These are phyloP conservation scores for Geotrichum klebahnii DNA, from an alignment of 1,139 yeast genomes.

Conservation along the genomic window DNA sequence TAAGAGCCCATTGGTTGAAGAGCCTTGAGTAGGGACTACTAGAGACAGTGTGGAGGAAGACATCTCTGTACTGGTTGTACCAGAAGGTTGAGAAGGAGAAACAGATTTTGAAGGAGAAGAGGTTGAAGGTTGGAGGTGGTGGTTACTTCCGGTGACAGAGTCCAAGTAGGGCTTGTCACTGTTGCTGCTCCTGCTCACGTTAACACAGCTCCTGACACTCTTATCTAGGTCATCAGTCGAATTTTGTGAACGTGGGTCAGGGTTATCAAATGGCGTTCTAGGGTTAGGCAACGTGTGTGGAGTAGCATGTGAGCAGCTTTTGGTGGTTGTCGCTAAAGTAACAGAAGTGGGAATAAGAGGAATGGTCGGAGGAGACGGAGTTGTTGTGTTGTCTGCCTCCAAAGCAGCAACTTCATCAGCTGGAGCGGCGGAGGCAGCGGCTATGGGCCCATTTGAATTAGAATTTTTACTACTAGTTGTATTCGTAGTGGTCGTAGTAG, in stretches of 20 bases:
- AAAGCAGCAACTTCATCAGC: not conserved
- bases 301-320: not conserved
- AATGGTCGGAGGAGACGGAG: not conserved
- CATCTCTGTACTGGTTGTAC: not conserved
- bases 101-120: not conserved
- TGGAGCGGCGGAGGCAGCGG: no score
- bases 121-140: not conserved
- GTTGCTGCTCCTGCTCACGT: not conserved
- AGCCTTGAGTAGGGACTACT: not conserved
- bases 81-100: conserved; percentile 2
- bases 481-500: no score
- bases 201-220: no score
- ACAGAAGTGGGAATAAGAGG: not conserved
- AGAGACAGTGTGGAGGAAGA: not conserved
- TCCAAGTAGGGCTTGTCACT: not conserved
- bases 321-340: not conserved
- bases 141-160: not conserved
- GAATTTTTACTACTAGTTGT: no score
- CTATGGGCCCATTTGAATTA: no score
- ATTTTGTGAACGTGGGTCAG: not conserved
- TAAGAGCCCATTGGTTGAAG: not conserved
- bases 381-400: not conserved
- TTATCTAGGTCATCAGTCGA: not conserved
- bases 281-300: not conserved
- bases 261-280: not conserved